Evolutionary conservation across 352 stramenopile species (phyloP).

Genomic region (Pythium brassicae): DNA sequence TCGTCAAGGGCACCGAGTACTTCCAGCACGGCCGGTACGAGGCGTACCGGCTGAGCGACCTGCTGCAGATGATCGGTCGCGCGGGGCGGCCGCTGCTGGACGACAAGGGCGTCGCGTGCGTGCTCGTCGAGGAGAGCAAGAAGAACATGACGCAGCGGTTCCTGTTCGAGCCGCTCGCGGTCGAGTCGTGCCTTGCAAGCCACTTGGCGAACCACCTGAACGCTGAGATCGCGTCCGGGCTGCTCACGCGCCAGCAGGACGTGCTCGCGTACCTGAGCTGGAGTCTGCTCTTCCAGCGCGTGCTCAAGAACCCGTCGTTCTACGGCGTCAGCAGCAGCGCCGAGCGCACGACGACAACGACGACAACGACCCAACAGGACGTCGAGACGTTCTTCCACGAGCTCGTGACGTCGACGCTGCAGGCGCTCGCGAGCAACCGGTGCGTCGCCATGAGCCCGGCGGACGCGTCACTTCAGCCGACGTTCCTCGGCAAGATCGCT

Average conservation of each 20-base stretch:
- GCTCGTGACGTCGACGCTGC: conserved; percentile 70
- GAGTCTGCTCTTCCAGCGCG: conserved; percentile 96
- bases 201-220: conserved; percentile 95
- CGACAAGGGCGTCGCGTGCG: conserved; percentile 92
- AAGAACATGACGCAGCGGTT: conserved; percentile 99
- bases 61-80: conserved; percentile 99
- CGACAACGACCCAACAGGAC: conserved; percentile 17
- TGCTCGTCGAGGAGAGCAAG: conserved; percentile 97
- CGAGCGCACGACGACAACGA: conserved; percentile 22
- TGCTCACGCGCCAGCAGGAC: conserved; percentile 85
- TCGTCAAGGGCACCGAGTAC: conserved; percentile 99
- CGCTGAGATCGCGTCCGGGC: conserved; percentile 93
- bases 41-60: conserved; percentile 97
- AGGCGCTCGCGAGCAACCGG: conserved; percentile 79
- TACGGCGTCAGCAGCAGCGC: conserved; percentile 83
- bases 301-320: conserved; percentile 95
- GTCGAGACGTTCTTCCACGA: conserved; percentile 74
- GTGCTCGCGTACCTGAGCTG: conserved; percentile 95
- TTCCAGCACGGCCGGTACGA: conserved; percentile 94
- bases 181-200: conserved; percentile 94
- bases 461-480: conserved; percentile 59
- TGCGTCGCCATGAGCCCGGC: conserved; percentile 74
- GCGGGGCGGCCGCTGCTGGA: conserved; percentile 96
- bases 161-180: conserved; percentile 96
- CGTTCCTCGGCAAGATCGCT: conserved; percentile 89